A percentile compares a stretch with the other conserved stretches of the same genome.
These are phyloP conservation scores for Pistacia vera DNA, from an alignment of 345 rosid species.

Conservation along the genomic window DNA sequence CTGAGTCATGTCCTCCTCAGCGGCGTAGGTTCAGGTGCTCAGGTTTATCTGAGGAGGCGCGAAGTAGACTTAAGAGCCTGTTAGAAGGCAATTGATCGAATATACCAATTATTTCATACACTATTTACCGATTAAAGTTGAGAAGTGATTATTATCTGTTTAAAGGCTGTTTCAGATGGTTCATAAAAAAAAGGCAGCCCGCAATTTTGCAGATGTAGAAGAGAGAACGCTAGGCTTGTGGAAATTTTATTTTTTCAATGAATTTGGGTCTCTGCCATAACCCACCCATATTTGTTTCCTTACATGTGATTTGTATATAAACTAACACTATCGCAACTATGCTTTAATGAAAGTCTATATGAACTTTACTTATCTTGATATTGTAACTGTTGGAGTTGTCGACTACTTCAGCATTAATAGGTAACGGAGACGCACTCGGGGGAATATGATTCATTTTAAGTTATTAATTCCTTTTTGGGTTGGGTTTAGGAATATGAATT, in stretches of 20 bases:
- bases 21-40: conserved; percentile 41
- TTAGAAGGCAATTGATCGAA: conserved; percentile 65
- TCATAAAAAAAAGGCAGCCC: conserved; percentile 27
- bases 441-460: no score
- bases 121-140: conserved; percentile 14
- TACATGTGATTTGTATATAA: not conserved
- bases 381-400: no score
- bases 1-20: conserved; percentile 41
- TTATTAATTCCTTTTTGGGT: no score
- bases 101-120: conserved; percentile 11
- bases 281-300: not conserved
- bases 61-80: conserved; percentile 49
- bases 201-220: conserved; percentile 50
- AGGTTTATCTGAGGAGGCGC: conserved; percentile 54
- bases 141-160: conserved; percentile 28
- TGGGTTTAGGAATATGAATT: no score
- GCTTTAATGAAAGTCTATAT: no score
- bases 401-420: no score
- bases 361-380: no score
- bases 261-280: not conserved
- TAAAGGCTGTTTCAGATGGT: conserved; percentile 49
- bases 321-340: no score
- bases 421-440: no score
- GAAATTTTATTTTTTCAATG: not conserved
- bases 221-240: conserved; percentile 7